Evolutionary conservation across 805 yeast genomes (phyloP).

Genomic region (Helenozyma rhizophorensis): DNA sequence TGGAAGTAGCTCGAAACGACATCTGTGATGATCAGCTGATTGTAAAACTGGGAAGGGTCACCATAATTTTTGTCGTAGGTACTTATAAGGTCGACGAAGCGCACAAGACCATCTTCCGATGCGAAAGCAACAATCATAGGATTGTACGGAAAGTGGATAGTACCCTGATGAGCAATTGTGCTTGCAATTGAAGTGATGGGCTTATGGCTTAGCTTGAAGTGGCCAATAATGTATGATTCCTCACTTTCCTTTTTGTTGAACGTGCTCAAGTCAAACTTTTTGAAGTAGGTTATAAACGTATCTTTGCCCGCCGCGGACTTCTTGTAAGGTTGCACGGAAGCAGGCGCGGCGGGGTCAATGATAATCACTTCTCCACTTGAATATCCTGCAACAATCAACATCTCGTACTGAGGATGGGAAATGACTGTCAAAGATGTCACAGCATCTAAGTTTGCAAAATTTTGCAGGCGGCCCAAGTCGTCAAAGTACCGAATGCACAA

Average conservation of each 20-base stretch:
- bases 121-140: conserved; percentile 49
- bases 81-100: conserved; percentile 48
- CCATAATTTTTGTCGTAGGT: conserved; percentile 28
- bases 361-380: conserved; percentile 15
- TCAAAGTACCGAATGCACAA: conserved; percentile 40
- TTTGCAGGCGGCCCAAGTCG: conserved; percentile 41
- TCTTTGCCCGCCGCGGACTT: conserved; percentile 22
- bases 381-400: conserved; percentile 41
- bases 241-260: conserved; percentile 9
- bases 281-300: conserved; percentile 31
- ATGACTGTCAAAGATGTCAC: conserved; percentile 21
- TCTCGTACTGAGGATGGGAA: conserved; percentile 33
- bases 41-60: conserved; percentile 13
- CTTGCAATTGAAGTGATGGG: conserved; percentile 49
- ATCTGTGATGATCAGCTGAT: conserved; percentile 39
- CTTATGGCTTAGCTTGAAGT: conserved; percentile 56
- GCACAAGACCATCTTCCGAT: conserved; percentile 60
- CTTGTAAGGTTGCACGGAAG: conserved; percentile 6
- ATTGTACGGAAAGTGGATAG: conserved; percentile 21
- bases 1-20: conserved; percentile 57
- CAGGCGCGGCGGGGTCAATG: conserved; percentile 11
- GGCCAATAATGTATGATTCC: conserved; percentile 38
- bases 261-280: conserved; percentile 33
- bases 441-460: conserved; percentile 24
- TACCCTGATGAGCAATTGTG: conserved; percentile 20